A percentile compares a stretch with the other conserved stretches of the same genome.
These are phyloP conservation scores for Solanum sejunctum DNA, from an alignment of 257 asterid genomes.

Conservation along the genomic window DNA sequence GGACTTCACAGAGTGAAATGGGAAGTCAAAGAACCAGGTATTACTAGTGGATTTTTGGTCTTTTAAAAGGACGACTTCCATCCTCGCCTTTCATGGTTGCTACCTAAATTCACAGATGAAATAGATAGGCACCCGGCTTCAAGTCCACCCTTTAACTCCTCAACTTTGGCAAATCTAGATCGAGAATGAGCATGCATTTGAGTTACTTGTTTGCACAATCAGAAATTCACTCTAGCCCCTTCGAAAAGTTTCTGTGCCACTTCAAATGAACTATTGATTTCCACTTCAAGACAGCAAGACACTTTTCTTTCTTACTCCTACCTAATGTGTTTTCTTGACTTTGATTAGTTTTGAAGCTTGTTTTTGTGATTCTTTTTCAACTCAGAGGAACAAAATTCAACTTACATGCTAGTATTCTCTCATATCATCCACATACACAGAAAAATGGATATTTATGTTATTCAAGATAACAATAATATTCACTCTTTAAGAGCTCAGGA, in stretches of 20 bases:
- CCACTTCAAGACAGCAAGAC: too few relatives aligned
- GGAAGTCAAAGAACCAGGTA: background rate
- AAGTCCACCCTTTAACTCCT: background rate
- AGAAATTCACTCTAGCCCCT: background rate
- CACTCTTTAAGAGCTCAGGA: background rate
- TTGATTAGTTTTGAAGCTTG: background rate
- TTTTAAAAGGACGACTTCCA: background rate
- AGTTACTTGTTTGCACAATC: background rate
- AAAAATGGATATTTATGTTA: background rate
- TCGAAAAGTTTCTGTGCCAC: background rate
- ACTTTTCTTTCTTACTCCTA: too few relatives aligned
- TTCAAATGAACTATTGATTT: too few relatives aligned
- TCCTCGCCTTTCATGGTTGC: background rate
- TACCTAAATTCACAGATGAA: background rate
- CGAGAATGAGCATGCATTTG: background rate
- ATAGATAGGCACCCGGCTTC: background rate
- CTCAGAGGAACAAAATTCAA: background rate
- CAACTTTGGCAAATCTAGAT: background rate
- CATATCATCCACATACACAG: background rate
- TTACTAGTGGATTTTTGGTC: background rate
- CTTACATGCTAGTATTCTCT: background rate
- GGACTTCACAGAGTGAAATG: background rate
- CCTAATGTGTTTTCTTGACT: too few relatives aligned
- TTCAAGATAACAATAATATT: background rate
- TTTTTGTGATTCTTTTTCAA: background rate